These are phyloP conservation scores for Solanum commersonii DNA, from an alignment of 257 asterid species.

Conservation along the genomic window DNA sequence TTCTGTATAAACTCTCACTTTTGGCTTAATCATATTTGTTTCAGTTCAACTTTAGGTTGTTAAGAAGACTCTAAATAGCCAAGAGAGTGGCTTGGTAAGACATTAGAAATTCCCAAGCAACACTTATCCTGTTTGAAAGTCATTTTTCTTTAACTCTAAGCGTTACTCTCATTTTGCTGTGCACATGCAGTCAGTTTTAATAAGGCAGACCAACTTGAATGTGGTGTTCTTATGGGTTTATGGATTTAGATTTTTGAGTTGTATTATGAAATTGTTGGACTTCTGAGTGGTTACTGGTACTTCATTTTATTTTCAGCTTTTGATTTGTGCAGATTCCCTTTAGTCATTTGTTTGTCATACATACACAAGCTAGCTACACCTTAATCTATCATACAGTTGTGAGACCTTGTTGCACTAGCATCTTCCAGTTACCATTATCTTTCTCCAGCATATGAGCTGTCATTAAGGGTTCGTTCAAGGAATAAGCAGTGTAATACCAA, in stretches of 20 bases:
- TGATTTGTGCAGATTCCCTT: neutral
- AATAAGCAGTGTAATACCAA: neutral
- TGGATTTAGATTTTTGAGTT: neutral
- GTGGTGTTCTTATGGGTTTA: neutral
- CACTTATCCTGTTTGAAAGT: neutral
- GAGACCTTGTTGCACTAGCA: neutral
- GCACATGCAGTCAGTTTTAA: neutral
- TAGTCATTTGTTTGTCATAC: neutral
- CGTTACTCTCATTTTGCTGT: neutral
- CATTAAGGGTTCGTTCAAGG: neutral
- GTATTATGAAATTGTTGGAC: neutral
- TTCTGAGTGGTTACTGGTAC: neutral
- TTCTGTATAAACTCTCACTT: neutral
- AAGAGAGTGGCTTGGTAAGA: neutral
- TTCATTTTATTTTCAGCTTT: neutral
- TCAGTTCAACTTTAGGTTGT: neutral
- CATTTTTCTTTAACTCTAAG: neutral
- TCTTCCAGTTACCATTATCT: neutral
- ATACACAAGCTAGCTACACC: neutral
- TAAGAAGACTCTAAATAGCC: neutral
- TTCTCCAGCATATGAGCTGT: neutral
- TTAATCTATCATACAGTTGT: neutral
- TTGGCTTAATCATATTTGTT: neutral
- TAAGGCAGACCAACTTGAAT: neutral
- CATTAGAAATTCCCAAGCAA: neutral